phyloP scores from a whole-genome alignment of 352 stramenopile genomes.

The Peronospora belbahrii region DNA sequence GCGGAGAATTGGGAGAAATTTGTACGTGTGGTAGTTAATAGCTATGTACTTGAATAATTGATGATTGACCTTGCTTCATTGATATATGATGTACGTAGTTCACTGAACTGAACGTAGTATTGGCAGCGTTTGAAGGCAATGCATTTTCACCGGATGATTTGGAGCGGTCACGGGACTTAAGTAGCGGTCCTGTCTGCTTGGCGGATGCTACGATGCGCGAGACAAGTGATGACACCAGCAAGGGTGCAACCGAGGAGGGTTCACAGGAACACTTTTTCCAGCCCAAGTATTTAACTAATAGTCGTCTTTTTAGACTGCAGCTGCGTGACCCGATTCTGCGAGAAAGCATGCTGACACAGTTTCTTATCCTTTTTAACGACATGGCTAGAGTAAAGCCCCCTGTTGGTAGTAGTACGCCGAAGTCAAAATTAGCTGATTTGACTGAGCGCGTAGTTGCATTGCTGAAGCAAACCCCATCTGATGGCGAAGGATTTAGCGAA shows the following conservation, averaged over 20 bases:
- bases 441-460: slow-evolving; percentile 67
- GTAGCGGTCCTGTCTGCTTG: slow-evolving; percentile 9
- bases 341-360: slow-evolving; percentile 85
- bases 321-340: slow-evolving; percentile 85
- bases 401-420: slow-evolving; percentile 38
- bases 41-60: background rate
- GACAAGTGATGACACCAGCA: slow-evolving; percentile 5
- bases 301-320: slow-evolving; percentile 85
- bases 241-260: slow-evolving; percentile 4
- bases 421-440: slow-evolving; percentile 52
- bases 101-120: slow-evolving; percentile 64
- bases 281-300: slow-evolving; percentile 90
- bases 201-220: slow-evolving; percentile 18
- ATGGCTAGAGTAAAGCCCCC: slow-evolving; percentile 50
- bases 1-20: slow-evolving; percentile 74
- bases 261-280: slow-evolving; percentile 83
- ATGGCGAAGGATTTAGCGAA: slow-evolving; percentile 83
- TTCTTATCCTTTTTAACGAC: slow-evolving; percentile 78
- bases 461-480: slow-evolving; percentile 78
- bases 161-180: slow-evolving; percentile 54
- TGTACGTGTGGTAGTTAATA: slow-evolving; percentile 38
- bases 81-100: slow-evolving; percentile 31
- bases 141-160: slow-evolving; percentile 77
- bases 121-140: slow-evolving; percentile 80
- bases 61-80: slow-evolving; percentile 3